phyloP scores from a whole-genome alignment of 2,329 filamentous ascomycete species.

The Dactylellina leptospora region DNA sequence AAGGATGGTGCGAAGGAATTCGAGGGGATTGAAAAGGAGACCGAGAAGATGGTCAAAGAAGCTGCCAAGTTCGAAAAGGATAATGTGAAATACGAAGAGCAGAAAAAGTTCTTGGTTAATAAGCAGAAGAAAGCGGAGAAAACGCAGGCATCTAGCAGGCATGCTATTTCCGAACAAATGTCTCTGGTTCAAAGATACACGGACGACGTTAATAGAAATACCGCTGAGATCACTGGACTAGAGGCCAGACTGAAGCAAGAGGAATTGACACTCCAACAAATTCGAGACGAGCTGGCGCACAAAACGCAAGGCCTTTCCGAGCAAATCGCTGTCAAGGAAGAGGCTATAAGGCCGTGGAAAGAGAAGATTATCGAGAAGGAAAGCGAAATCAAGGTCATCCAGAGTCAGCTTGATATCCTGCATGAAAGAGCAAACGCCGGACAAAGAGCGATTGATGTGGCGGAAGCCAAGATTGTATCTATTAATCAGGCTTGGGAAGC shows the following conservation, averaged over 20 bases:
- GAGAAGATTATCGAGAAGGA: conserved; percentile 97
- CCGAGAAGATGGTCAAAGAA: conserved; percentile 81
- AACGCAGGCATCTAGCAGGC: conserved; percentile 78
- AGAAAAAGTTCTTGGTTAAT: conserved; percentile 87
- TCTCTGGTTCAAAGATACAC: conserved; percentile 80
- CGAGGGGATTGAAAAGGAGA: conserved; percentile 78
- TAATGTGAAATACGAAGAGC: conserved; percentile 95
- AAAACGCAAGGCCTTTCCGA: conserved; percentile 96
- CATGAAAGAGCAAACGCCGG: conserved; percentile 88
- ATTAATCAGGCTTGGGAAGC: conserved; percentile 75
- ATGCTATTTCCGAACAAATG: conserved; percentile 76
- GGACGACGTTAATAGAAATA: conserved; percentile 79
- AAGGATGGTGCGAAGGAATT: conserved; percentile 83
- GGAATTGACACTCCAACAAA: conserved; percentile 81
- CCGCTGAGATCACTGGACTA: conserved; percentile 76
- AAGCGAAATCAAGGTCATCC: conserved; percentile 89
- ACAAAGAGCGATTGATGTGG: conserved; percentile 81
- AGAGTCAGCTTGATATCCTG: conserved; percentile 92
- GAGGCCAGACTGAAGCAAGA: conserved; percentile 80
- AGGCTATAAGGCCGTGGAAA: conserved; percentile 93
- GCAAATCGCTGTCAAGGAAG: conserved; percentile 89
- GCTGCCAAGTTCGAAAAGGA: conserved; percentile 95
- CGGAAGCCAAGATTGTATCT: conserved; percentile 77
- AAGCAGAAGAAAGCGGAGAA: conserved; percentile 98
- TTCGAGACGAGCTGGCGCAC: conserved; percentile 76